phyloP scores from a whole-genome alignment of 495 filamentous ascomycete species.

The Penicillium salamii region DNA sequence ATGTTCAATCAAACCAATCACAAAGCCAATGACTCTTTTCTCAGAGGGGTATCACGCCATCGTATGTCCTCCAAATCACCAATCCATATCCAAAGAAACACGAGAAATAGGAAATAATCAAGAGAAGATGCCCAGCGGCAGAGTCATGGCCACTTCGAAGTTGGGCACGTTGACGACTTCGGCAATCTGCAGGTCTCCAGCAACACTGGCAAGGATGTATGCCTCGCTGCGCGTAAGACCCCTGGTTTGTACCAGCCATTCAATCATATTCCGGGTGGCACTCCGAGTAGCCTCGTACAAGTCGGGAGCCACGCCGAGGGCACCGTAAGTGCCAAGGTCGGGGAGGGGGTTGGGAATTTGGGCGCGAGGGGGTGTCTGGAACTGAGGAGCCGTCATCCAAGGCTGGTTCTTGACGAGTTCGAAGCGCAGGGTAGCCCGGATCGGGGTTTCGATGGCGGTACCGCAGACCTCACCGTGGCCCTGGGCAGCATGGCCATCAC shows the following conservation, averaged over 20 bases:
- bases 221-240: conserved; percentile 42
- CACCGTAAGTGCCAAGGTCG: conserved; percentile 44
- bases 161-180: conserved; percentile 52
- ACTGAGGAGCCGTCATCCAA: conserved; percentile 45
- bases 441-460: conserved; percentile 52
- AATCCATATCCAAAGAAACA: background rate
- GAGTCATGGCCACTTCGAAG: conserved; percentile 43
- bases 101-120: background rate
- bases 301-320: conserved; percentile 43
- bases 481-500: conserved; percentile 54
- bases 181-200: conserved; percentile 42
- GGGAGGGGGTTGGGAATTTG: conserved; percentile 24
- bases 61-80: background rate
- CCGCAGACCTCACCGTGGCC: conserved; percentile 55
- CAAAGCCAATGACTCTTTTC: background rate
- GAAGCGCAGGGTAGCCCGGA: conserved; percentile 45
- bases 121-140: conserved; percentile 44
- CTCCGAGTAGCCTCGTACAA: conserved; percentile 43
- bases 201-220: conserved; percentile 50
- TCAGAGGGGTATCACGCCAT: conserved; percentile 3
- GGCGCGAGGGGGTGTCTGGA: conserved; percentile 31
- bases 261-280: conserved; percentile 40
- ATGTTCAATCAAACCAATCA: conserved; percentile 4
- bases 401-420: conserved; percentile 42
- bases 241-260: conserved; percentile 45